These are phyloP conservation scores for Pelargonium myrrhifolium DNA, from an alignment of 441 rosid genomes.

Conservation along the genomic window DNA sequence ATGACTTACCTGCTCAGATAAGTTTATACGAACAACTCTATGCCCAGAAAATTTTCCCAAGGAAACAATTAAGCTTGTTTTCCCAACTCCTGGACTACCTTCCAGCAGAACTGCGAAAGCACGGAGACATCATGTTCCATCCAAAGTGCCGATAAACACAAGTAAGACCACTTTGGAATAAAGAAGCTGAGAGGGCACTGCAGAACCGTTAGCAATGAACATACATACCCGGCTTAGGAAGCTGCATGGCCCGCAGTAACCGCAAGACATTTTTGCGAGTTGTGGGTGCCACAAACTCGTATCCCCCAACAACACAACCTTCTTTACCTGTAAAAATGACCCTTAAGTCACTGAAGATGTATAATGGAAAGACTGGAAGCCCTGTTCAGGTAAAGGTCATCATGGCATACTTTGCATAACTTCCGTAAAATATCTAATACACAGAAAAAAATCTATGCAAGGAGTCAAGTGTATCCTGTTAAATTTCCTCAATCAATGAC, in stretches of 20 bases:
- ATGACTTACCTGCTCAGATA: slow-evolving; percentile 84
- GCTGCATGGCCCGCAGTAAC: slow-evolving; percentile 93
- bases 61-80: slow-evolving; percentile 85
- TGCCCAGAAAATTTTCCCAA: slow-evolving; percentile 93
- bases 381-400: background rate
- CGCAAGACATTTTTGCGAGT: slow-evolving; percentile 76
- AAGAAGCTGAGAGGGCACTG: slow-evolving; percentile 5
- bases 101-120: slow-evolving; percentile 65
- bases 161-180: background rate
- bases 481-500: too few relatives aligned
- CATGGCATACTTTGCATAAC: background rate
- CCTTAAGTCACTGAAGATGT: background rate
- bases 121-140: slow-evolving; percentile 13
- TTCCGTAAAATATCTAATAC: too few relatives aligned
- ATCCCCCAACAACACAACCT: slow-evolving; percentile 47
- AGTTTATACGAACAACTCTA: slow-evolving; percentile 89
- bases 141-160: slow-evolving; percentile 6
- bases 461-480: too few relatives aligned
- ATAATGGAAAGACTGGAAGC: slow-evolving; percentile 1
- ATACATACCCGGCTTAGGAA: slow-evolving; percentile 71
- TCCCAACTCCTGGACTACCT: slow-evolving; percentile 99
- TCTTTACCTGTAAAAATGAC: slow-evolving; percentile 35
- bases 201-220: slow-evolving; percentile 4
- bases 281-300: slow-evolving; percentile 86
- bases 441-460: too few relatives aligned